Conservation (phyloP, 768 basidiomycete genomes). For the Termitomyces sp. region DNA sequence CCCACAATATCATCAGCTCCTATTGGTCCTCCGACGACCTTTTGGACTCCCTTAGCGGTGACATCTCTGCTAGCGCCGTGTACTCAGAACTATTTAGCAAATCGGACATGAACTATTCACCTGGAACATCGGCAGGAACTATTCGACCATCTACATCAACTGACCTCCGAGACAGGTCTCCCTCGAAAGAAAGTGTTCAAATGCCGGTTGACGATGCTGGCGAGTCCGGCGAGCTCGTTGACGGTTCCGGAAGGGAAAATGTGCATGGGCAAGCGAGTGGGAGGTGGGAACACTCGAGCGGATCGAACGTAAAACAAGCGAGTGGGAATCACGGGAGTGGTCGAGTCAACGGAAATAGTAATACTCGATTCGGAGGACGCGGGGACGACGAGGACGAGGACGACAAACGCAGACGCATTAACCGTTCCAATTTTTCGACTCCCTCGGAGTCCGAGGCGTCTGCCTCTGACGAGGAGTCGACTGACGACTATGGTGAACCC, state of each 20-base stretch:
- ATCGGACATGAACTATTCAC: slow-evolving; percentile 24
- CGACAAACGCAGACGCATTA: slow-evolving; percentile 15
- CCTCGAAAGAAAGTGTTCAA: background rate
- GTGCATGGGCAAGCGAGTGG: slow-evolving; percentile 3
- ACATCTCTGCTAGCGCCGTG: background rate
- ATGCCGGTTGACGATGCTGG: slow-evolving; percentile 9
- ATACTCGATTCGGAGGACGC: slow-evolving; percentile 33
- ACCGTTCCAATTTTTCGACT: slow-evolving; percentile 27
- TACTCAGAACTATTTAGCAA: slow-evolving; percentile 14
- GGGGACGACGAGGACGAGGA: slow-evolving; percentile 30
- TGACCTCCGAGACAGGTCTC: background rate
- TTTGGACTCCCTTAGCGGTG: slow-evolving; percentile 10
- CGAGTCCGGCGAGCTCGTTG: slow-evolving; percentile 12
- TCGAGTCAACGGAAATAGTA: slow-evolving; percentile 20
- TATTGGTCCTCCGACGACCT: slow-evolving; percentile 16
- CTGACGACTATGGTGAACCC: slow-evolving; percentile 35
- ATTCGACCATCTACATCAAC: slow-evolving; percentile 25
- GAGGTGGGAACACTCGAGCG: slow-evolving; percentile 7
- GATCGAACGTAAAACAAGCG: slow-evolving; percentile 12
- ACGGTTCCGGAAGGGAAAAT: slow-evolving; percentile 22
- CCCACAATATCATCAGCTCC: slow-evolving; percentile 16
- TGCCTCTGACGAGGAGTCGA: slow-evolving; percentile 34
- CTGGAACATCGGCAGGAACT: slow-evolving; percentile 43
- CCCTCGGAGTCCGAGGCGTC: slow-evolving; percentile 29
- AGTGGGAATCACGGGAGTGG: slow-evolving; percentile 18